These are phyloP conservation scores for Xylaria sp. DNA, from an alignment of 2,329 filamentous ascomycete species.

Conservation along the genomic window DNA sequence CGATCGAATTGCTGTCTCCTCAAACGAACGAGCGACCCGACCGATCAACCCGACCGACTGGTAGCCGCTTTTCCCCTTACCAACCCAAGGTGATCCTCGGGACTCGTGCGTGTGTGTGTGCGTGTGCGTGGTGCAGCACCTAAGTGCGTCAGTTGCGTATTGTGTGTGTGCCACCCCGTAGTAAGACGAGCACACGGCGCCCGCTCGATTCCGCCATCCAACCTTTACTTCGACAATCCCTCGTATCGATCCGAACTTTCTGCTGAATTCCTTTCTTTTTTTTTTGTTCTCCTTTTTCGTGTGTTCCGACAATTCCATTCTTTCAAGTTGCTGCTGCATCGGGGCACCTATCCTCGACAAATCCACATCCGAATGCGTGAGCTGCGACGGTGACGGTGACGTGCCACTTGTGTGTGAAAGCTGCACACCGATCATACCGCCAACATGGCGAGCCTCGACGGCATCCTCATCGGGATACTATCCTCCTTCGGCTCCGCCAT, in stretches of 20 bases:
- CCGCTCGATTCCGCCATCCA: not conserved
- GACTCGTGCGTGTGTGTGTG: not conserved
- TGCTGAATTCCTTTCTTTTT: not conserved
- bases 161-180: too few relatives aligned
- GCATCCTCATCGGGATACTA: slow-evolving; percentile 91
- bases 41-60: not conserved
- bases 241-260: not conserved
- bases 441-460: slow-evolving; percentile 52
- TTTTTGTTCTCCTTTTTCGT: not conserved
- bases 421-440: slow-evolving; percentile 10
- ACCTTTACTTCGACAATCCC: not conserved
- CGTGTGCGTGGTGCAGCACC: not conserved
- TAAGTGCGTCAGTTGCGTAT: not conserved
- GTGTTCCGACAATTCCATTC: not conserved
- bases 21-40: not conserved
- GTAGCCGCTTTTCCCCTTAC: not conserved
- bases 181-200: not conserved
- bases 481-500: slow-evolving; percentile 92
- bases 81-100: not conserved
- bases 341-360: slow-evolving; percentile 32
- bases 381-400: slow-evolving; percentile 35
- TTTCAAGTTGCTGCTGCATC: slow-evolving; percentile 16
- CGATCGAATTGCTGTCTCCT: not conserved
- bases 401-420: slow-evolving; percentile 23
- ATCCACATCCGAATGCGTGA: slow-evolving; percentile 33